Evolutionary conservation across 345 rosid genomes (phyloP).

Genomic region (Salix viminalis): DNA sequence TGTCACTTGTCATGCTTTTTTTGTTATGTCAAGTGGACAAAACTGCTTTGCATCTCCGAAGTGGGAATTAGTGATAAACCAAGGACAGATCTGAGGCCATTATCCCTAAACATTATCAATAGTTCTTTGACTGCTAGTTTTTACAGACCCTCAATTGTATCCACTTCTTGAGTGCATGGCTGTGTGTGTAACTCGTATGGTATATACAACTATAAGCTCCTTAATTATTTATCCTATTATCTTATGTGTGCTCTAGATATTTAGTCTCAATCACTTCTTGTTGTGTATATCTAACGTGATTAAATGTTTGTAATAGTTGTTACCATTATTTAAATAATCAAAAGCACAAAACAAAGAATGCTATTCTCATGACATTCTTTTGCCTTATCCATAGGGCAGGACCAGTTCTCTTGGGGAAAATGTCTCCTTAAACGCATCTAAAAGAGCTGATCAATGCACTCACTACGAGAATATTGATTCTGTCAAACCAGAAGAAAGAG

Average conservation of each 20-base stretch:
- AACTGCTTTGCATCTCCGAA: not conserved
- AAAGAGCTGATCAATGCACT: conserved; percentile 32
- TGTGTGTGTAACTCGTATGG: too few relatives aligned
- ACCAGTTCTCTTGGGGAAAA: conserved; percentile 61
- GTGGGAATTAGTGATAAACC: not conserved
- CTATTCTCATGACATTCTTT: conserved; percentile 7
- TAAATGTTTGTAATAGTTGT: not conserved
- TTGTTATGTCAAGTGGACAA: not conserved
- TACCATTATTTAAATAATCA: not conserved
- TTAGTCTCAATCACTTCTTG: not conserved
- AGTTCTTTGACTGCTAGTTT: too few relatives aligned
- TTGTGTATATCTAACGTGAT: not conserved
- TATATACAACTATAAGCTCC: too few relatives aligned
- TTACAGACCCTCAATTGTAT: too few relatives aligned
- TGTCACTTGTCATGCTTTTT: not conserved
- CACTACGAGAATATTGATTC: conserved; percentile 19
- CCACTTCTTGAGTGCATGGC: too few relatives aligned
- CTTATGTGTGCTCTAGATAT: not conserved
- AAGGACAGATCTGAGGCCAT: not conserved
- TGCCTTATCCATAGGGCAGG: conserved; percentile 44
- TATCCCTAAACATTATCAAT: not conserved
- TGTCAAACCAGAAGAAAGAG: conserved; percentile 33
- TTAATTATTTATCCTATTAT: not conserved
- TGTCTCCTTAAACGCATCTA: conserved; percentile 40
- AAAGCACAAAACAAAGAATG: not conserved